These are phyloP conservation scores for Arbutus unedo DNA, from an alignment of 148 eudicot genomes.

Conservation along the genomic window DNA sequence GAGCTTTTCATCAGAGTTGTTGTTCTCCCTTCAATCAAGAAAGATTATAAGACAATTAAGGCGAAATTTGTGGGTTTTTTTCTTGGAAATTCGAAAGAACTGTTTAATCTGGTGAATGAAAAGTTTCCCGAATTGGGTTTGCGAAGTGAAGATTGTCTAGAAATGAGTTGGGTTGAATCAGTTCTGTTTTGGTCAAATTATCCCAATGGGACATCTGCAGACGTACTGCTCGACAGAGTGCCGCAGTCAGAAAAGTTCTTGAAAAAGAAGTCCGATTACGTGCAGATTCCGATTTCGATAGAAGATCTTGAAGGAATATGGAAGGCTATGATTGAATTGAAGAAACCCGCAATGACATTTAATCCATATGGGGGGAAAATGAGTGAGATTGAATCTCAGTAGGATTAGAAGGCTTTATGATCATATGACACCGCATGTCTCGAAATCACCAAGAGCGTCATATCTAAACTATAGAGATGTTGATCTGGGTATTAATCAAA, in stretches of 20 bases:
- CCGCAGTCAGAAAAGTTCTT: background rate
- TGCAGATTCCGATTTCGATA: slow-evolving; percentile 27
- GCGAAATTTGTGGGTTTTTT: slow-evolving; percentile 26
- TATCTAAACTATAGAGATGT: slow-evolving; percentile 44
- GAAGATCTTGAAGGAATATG: slow-evolving; percentile 27
- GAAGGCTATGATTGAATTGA: slow-evolving; percentile 32
- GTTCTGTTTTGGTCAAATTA: slow-evolving; percentile 20
- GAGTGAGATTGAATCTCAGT: slow-evolving; percentile 29
- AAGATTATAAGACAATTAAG: slow-evolving; percentile 14
- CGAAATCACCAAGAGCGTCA: slow-evolving; percentile 41
- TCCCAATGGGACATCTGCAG: slow-evolving; percentile 13
- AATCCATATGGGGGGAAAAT: slow-evolving; percentile 49
- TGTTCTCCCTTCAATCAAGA: background rate
- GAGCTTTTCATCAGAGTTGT: background rate
- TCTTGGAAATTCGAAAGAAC: slow-evolving; percentile 20
- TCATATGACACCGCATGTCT: slow-evolving; percentile 35
- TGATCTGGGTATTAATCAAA: slow-evolving; percentile 39
- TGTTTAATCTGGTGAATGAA: slow-evolving; percentile 12
- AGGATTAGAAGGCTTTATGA: slow-evolving; percentile 17
- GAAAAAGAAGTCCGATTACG: slow-evolving; percentile 34
- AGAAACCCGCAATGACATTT: slow-evolving; percentile 7
- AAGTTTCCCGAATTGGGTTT: slow-evolving; percentile 32
- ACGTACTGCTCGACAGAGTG: slow-evolving; percentile 20
- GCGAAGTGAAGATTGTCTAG: slow-evolving; percentile 20
- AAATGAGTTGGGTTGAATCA: slow-evolving; percentile 37